Conservation (phyloP, 139 green algal species). For the Micractinium conductrix region DNA sequence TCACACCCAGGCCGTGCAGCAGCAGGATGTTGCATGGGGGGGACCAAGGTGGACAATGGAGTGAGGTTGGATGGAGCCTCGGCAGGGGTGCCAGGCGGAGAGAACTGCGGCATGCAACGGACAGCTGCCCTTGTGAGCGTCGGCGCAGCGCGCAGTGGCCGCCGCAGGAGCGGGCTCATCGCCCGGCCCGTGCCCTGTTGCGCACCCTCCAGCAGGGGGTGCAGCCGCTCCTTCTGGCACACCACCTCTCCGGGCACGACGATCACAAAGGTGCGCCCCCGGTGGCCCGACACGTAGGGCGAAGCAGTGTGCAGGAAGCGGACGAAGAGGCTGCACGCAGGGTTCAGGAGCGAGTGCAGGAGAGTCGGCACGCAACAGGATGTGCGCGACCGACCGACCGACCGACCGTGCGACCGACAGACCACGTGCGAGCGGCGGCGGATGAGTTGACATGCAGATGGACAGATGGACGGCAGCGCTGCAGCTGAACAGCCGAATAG, state of each 20-base stretch:
- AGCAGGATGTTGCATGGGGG: conserved; percentile 76
- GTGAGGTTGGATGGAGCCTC: not conserved
- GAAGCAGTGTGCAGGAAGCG: conserved; percentile 66
- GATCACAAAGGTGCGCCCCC: conserved; percentile 88
- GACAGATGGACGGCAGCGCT: not conserved
- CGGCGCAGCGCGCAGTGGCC: too few species aligned
- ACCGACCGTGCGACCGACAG: too few species aligned
- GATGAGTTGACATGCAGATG: too few species aligned
- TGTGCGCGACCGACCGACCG: too few species aligned
- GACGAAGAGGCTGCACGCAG: conserved; percentile 28
- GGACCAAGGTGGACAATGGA: not conserved
- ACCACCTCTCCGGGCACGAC: conserved; percentile 88
- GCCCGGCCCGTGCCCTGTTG: not conserved
- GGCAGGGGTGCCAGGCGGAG: not conserved
- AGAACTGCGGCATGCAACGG: not conserved
- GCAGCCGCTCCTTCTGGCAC: conserved; percentile 8
- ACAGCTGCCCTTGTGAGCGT: not conserved
- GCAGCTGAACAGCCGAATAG: not conserved
- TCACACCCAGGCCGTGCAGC: conserved; percentile 89
- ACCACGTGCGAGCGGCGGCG: too few species aligned
- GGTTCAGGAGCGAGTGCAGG: too few species aligned
- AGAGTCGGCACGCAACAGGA: too few species aligned
- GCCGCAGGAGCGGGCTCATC: not conserved
- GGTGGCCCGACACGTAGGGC: conserved; percentile 92
- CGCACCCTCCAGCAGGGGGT: conserved; percentile 25